Evolutionary conservation across 495 filamentous ascomycete species (phyloP), one percentile per base, ranked within the genome.

Genomic region (Penicillium maclennaniae): DNA sequence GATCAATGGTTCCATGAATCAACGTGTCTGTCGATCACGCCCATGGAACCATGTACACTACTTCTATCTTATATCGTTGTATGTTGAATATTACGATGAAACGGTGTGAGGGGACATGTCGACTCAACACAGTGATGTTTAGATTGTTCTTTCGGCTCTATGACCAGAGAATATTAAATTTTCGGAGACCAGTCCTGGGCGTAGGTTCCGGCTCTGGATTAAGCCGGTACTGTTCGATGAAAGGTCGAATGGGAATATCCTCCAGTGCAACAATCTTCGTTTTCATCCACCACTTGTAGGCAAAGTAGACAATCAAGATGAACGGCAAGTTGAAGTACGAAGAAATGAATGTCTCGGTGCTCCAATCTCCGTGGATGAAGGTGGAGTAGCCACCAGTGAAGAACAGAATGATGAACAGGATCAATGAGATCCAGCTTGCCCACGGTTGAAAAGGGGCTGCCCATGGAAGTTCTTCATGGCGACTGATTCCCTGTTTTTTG

Each of bases 201-300:
- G 39, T 27, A 1, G 58, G 58, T 16, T 50, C 50, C 6, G 58
- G 58, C 49, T 67, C 63, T 6, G 63, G 63, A 21, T 67, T 64
- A 14, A 60, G 45, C 27, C 44, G 44, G 26, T 43, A 60, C 20
- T 54, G 50, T 34, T 65, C 59, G 23, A 67, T 65, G 34, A 62
- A 65, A 9, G 53, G 54, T 9, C 62, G 59, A 51, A 67, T 62
- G 7, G 64, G 64, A 12, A 85, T 79, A 16, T 78, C 70, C 48
- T 72, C 70, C 41, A 83, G 67, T 0, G 75, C 68, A 28, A 79
- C 62, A 25, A 85, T 68, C 58, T 73, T 78, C 0, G 80, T 83
- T 58, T 74, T 82, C 54, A 72, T 78, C 44, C 64, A 60, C n/a
- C 72, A 59, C 49, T 86, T 86, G 69, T 75, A 86, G 10, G 66